Conservation (phyloP, 1,284 basidiomycete species). For the Coniferiporia sulphurascens region DNA sequence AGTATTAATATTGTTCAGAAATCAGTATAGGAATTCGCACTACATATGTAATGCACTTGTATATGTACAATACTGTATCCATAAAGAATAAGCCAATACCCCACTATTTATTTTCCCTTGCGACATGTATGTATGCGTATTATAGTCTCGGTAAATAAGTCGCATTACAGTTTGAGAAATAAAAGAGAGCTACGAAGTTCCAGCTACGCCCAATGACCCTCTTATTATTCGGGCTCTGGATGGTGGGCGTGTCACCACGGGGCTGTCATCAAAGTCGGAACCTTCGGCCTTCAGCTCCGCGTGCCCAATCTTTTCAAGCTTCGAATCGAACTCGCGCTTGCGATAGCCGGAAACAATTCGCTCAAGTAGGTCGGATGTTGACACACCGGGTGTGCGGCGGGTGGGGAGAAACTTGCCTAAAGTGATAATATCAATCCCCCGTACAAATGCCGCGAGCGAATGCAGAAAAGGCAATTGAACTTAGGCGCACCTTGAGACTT, state of each 20-base stretch:
- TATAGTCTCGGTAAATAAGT: not conserved
- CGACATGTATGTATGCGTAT: not conserved
- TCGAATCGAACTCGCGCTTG: slow-evolving; percentile 81
- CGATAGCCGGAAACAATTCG: slow-evolving; percentile 84
- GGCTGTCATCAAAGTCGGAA: slow-evolving; percentile 28
- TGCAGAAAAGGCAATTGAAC: not conserved
- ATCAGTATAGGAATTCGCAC: not conserved
- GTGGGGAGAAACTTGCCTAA: slow-evolving; percentile 94
- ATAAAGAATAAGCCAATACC: not conserved
- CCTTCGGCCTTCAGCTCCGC: slow-evolving; percentile 62
- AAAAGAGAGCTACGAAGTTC: not conserved
- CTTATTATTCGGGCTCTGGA: slow-evolving; percentile 1
- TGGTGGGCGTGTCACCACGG: slow-evolving; percentile 8
- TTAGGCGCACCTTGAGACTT: slow-evolving; percentile 55
- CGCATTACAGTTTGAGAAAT: not conserved
- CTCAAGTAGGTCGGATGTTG: slow-evolving; percentile 89
- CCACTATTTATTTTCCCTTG: not conserved
- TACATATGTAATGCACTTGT: not conserved
- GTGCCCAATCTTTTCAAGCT: slow-evolving; percentile 83
- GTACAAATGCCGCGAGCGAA: not conserved
- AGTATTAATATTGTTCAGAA: not conserved
- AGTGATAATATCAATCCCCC: not conserved
- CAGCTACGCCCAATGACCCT: not conserved
- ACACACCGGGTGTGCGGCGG: slow-evolving; percentile 89
- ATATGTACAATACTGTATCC: not conserved